Base-by-base conservation (phyloP, 2,329 filamentous ascomycete species). In the Lachnellula cervina region DNA sequence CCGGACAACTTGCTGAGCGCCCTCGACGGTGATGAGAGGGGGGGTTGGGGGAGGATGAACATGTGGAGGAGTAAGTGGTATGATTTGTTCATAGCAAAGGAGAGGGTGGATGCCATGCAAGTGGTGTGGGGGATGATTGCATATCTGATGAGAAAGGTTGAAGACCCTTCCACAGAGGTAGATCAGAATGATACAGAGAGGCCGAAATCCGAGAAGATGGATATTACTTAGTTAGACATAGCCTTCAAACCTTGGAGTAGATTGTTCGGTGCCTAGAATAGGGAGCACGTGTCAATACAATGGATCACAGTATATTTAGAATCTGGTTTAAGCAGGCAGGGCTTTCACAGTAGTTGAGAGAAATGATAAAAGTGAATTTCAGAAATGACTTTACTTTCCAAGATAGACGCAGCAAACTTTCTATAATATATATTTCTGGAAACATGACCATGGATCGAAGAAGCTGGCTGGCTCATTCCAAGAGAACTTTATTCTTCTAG, bases 61-160 rank as follows among this genome's bases (percentile, higher is more conserved):
- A 73, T 83, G 37, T 80, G 79, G 75, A 76, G 83, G 58, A 85
- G 80, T 59, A 72, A 68, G 40, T 87, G 83, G 83, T 84, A 75
- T 63, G 83, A 87, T 64, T 68, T 86, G 11, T 86, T 85, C 63
- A 61, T 77, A 48, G 65, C 69, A 0, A 73, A 79, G 21, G 78
- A 86, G 53, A 70, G 83, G 46, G 65, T 85, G 25, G 76, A 76
- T 60, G 82, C 81, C 2, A 78, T 86, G 78, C 70, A 74, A 59
- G 59, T 80, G 9, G 61, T 84, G 1, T 87, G 83, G 83, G 76
- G 74, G 4, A 72, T 86, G 66, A 82, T 84, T 77, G 76, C 76
- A 2, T 86, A 79, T 67, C 70, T 81, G 65, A 85, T 86, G 82
- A 74, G 80, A 54, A 62, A 53, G 40, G 49, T 61, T 38, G 59